Evolutionary conservation across 495 filamentous ascomycete species (phyloP), one percentile per base, ranked within the genome.

Genomic region (Melanomma pulvis-pyrius): DNA sequence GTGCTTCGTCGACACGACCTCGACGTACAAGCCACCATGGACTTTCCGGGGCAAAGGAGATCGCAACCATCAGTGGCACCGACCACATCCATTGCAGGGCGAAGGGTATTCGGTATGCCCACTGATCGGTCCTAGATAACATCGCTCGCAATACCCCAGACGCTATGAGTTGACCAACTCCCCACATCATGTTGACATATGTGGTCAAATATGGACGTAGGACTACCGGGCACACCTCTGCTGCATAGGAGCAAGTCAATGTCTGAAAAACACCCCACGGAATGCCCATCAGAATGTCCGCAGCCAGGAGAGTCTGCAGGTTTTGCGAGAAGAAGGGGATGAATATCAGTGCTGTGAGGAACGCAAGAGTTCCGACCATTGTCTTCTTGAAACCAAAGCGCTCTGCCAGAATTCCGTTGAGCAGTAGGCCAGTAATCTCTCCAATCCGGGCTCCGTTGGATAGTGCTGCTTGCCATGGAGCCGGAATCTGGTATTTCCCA

Each of bases 401-500:
- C 15, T 65, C 52, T 24, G 62, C 52, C 30, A 65, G 34, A 7
- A 32, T 29, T 29, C 67, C 67, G 47, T 46, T 46, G 17, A 70
- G 29, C 12, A 70, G 39, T 32, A 70, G 29, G 26, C 67, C 62
- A 36, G 61, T 29, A 62, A 70, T 50, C 21, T 25, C 61, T 28
- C 67, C 67, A 70, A 74, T 65, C 58, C 71, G 76, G 56, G 74
- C 77, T 28, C 75, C 68, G 63, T 75, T 74, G 61, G 73, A 78
- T 15, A 79, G 72, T 39, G 75, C 72, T 49, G 72, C 75, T 59
- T 79, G 77, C 77, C 77, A 79, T 48, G 67, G 61, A 0, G 77
- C 76, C 0, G 71, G 71, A 32, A 79, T 76, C 17, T 51, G 26
- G 5, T 55, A 72, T 15, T 13, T 51, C 12, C 22, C 53, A 7